These are phyloP conservation scores for Sporisorium sorghi DNA, from an alignment of 1,284 basidiomycete genomes.

Conservation along the genomic window DNA sequence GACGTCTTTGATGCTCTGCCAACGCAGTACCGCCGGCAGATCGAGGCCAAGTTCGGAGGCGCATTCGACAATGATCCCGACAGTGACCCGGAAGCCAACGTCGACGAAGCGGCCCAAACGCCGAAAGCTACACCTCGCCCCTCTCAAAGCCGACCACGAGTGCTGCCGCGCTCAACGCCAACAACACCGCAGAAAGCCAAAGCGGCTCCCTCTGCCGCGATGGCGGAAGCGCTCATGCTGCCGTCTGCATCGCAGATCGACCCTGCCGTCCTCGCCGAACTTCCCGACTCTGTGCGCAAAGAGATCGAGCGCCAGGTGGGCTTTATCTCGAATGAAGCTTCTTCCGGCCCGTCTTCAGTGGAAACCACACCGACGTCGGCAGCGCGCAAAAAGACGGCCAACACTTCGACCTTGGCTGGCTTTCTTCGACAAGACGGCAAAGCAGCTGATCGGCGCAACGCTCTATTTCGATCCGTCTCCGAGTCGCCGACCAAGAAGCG, in stretches of 20 bases:
- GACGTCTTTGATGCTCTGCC: slow-evolving; percentile 55
- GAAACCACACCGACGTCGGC: slow-evolving; percentile 36
- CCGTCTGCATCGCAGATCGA: slow-evolving; percentile 66
- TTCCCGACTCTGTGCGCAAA: slow-evolving; percentile 57
- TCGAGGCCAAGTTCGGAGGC: slow-evolving; percentile 38
- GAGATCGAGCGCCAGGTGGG: slow-evolving; percentile 57
- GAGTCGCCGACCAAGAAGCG: slow-evolving; percentile 45
- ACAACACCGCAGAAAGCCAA: slow-evolving; percentile 47
- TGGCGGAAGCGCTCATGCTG: slow-evolving; percentile 43
- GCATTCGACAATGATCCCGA: not conserved
- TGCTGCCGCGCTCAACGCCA: slow-evolving; percentile 41
- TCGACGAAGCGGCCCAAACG: not conserved
- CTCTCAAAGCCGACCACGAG: slow-evolving; percentile 21
- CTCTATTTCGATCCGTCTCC: slow-evolving; percentile 34
- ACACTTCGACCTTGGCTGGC: slow-evolving; percentile 15
- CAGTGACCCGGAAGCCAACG: not conserved
- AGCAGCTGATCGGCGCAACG: slow-evolving; percentile 4
- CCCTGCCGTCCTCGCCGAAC: slow-evolving; percentile 56
- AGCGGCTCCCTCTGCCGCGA: slow-evolving; percentile 23
- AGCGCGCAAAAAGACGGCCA: slow-evolving; percentile 21
- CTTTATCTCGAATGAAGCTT: slow-evolving; percentile 15
- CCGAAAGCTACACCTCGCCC: slow-evolving; percentile 2
- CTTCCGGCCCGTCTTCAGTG: slow-evolving; percentile 20
- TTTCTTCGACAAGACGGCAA: slow-evolving; percentile 18
- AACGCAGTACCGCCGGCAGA: slow-evolving; percentile 46